Evolutionary conservation across 768 basidiomycete genomes (phyloP).

Genomic region (Macrolepiota fuliginosa): DNA sequence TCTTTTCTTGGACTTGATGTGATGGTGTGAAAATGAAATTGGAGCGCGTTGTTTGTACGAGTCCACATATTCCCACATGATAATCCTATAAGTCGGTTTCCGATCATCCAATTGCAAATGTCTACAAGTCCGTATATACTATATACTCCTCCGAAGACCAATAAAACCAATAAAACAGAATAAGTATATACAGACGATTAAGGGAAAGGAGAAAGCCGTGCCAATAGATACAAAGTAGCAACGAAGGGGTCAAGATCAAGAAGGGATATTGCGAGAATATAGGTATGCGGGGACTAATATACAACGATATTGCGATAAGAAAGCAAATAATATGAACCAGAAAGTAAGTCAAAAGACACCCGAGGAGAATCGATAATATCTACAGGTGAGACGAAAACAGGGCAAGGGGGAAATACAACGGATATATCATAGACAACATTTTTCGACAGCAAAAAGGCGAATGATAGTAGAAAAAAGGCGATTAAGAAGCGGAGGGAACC

Average conservation of each 20-base stretch:
- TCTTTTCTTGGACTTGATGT: background rate
- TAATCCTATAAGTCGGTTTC: background rate
- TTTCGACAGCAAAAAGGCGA: slow-evolving; percentile 5
- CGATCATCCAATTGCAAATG: background rate
- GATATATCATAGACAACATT: slow-evolving; percentile 10
- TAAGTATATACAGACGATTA: slow-evolving; percentile 12
- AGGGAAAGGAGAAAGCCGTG: background rate
- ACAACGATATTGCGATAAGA: slow-evolving; percentile 11
- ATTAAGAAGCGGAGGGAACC: background rate
- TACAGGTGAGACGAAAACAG: background rate
- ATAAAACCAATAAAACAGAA: slow-evolving; percentile 9
- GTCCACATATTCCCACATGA: background rate
- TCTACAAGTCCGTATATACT: slow-evolving; percentile 1
- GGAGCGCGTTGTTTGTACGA: background rate
- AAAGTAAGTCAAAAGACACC: background rate
- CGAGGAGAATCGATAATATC: slow-evolving; percentile 1
- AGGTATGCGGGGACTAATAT: slow-evolving; percentile 8
- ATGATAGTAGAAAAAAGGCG: background rate
- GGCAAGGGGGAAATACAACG: slow-evolving; percentile 6
- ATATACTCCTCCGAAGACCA: slow-evolving; percentile 2
- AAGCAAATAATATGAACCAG: slow-evolving; percentile 9
- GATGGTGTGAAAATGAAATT: slow-evolving; percentile 3
- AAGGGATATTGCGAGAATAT: slow-evolving; percentile 2
- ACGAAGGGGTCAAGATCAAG: background rate
- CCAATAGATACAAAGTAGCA: background rate